Evolutionary conservation across 176 grass and related monocot genomes (phyloP), one percentile per base, ranked within the genome.

Genomic region (Paspalum vaginatum): DNA sequence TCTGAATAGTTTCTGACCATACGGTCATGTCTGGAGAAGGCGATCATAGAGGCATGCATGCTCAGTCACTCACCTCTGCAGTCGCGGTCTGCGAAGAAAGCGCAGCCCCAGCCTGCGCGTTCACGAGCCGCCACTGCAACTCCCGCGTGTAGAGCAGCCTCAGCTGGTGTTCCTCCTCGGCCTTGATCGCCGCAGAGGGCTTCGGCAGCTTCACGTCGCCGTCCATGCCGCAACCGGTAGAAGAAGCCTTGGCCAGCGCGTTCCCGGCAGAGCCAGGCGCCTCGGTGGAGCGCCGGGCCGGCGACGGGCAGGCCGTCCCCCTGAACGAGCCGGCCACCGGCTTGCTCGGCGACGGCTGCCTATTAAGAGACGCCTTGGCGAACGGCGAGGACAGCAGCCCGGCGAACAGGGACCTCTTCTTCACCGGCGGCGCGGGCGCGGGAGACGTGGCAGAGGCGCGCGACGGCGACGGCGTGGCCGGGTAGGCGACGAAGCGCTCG

Each of bases 141-240:
- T 90, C 70, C 24, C 76, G 47, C 39, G 71, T 90, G 71, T 92
- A 67, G n/a, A 81, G 48, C 9, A 92, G 21, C 41, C 67, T 90
- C 77, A 92, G 55, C 66, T 72, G 51, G 74, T 96, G 93, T 32
- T 91, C 93, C 51, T 92, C 85, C 26, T 92, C 90, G 8, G 85
- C 54, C 65, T 78, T 87, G 8, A 43, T 63, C 49, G 64, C 86
- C 38, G 69, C 62, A n/a, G 55, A 61, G 27, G 79, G 76, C 65
- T 53, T 90, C 2, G 32, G 32, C 60, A 69, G 43, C 54, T 63
- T 89, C 9, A 63, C 37, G 76, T 87, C 89, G 11, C 65, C 67
- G 26, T 75, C 47, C n/a, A 55, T 11, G 41, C 38, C 21, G 51
- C 39, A 67, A 4, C 27, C 7, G 11, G 20, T 6, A 15, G 42